Evolutionary conservation across 2,329 filamentous ascomycete species (phyloP).

Genomic region (Apiospora hydei): DNA sequence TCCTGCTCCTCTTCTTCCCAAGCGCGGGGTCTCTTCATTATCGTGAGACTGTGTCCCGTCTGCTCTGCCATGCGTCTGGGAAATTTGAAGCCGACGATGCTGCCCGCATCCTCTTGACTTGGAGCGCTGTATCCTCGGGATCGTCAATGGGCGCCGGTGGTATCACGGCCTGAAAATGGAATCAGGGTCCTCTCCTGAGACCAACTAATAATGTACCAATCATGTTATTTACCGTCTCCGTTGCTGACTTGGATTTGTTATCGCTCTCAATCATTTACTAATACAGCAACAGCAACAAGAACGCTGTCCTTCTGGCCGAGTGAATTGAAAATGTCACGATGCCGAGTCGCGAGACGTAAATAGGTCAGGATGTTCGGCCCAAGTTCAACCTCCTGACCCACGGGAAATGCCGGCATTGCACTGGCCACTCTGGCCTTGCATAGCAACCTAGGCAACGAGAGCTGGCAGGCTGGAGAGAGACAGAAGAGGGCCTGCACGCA

Average conservation of each 20-base stretch:
- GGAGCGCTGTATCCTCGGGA: constrained; percentile 4
- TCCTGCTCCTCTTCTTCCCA: neutral
- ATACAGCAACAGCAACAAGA: neutral
- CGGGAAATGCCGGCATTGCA: constrained; percentile 7
- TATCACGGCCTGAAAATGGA: constrained; percentile 21
- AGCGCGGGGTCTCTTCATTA: neutral
- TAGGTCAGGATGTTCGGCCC: constrained; percentile 7
- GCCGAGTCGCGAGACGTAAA: constrained; percentile 7
- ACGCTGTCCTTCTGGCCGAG: neutral
- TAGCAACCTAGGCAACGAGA: neutral
- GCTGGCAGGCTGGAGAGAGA: no score
- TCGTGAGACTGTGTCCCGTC: constrained; percentile 1
- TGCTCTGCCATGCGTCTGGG: neutral
- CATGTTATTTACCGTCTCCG: neutral
- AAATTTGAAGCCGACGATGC: neutral
- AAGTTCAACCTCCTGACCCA: constrained; percentile 17
- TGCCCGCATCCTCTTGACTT: neutral
- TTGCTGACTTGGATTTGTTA: neutral
- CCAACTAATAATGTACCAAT: neutral
- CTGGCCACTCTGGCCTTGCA: constrained; percentile 6
- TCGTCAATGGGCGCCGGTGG: constrained; percentile 12
- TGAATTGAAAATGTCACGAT: neutral
- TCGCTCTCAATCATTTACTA: neutral
- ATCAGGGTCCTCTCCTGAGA: constrained; percentile 11
- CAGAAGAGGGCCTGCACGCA: neutral